Conservation (phyloP, 305 asterid genomes). For the Euphrasia arctica region DNA sequence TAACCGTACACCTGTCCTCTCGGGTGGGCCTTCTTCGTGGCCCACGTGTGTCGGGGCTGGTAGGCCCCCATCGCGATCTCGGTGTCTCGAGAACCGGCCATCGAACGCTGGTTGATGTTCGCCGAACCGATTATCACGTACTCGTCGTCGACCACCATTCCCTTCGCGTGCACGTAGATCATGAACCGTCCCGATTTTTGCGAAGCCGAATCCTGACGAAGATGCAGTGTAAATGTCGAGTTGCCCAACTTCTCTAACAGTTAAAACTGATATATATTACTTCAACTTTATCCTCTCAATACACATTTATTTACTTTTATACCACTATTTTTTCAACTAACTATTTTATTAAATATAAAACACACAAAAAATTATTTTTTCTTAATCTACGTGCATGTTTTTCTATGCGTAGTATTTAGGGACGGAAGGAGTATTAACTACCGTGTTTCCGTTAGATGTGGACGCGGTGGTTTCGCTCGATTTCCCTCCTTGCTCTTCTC, state of each 20-base stretch:
- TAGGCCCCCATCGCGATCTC: constrained; percentile 98
- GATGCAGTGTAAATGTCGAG: too few species aligned
- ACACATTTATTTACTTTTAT: too few species aligned
- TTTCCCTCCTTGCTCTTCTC: constrained; percentile 47
- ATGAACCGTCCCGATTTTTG: constrained; percentile 65
- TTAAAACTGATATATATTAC: too few species aligned
- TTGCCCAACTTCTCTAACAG: too few species aligned
- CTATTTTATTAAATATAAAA: too few species aligned
- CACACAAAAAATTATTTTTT: too few species aligned
- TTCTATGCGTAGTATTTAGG: too few species aligned
- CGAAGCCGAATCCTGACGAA: constrained; percentile 51
- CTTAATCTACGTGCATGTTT: too few species aligned
- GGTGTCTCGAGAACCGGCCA: constrained; percentile 92
- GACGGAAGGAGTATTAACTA: constrained; percentile 7
- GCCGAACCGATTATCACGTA: constrained; percentile 86
- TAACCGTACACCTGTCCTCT: constrained; percentile 84
- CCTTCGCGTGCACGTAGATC: constrained; percentile 93
- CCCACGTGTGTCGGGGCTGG: constrained; percentile 82
- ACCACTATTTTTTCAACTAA: too few species aligned
- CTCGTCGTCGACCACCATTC: constrained; percentile 90
- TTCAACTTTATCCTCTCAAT: too few species aligned
- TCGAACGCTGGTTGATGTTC: constrained; percentile 84
- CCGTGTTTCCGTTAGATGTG: constrained; percentile 35
- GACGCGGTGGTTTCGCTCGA: constrained; percentile 23
- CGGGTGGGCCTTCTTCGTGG: constrained; percentile 50